Evolutionary conservation across 176 grass and related monocot species (phyloP), one percentile per base, ranked within the genome.

Genomic region (Musa troglodytarum): DNA sequence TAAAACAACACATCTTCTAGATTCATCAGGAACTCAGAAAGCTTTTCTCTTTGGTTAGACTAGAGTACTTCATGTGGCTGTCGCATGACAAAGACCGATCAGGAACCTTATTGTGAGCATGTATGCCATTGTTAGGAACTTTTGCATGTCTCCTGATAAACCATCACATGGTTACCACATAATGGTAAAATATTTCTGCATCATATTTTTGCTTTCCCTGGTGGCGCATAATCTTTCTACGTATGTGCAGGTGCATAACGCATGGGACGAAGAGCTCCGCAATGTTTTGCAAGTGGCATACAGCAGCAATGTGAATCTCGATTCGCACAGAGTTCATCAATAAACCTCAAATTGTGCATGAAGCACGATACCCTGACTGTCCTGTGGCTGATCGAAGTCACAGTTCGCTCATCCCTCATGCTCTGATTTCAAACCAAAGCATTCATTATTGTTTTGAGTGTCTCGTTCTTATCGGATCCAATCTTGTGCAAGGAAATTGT

Each of bases 241-340:
- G 51, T 68, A 76, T 81, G 49, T 54, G 72, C 85, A 93, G 90
- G 80, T 89, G 20, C 78, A 82, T 51, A 79, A 73, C 79, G 75
- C 72, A 75, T 93, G 83, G 78, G 74, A 89, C 14, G 85, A 87
- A 71, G 90, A 87, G 29, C 75, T 87, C 71, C 85, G 81, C 10
- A 81, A 89, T 52, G 26, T 79, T 29, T 87, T 83, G 4, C 77
- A 78, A 71, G 80, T 83, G 59, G 72, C 52, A 65, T 87, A 76
- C 52, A 52, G 20, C 49, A 77, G 17, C 61, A 65, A 53, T 78
- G 50, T 81, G 20, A 68, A 81, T 82, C 72, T 85, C 77, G 79
- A 73, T 6, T 17, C 62, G 50, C 85, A 85, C 12, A 13, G 82
- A 83, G 73, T 82, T 84, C 76, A 83, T 83, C 55, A 70, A 19